Evolutionary conservation across 108 stramenopile species (phyloP), one percentile per base, ranked within the genome.

Genomic region (Mayamaea pseudoterrestris): DNA sequence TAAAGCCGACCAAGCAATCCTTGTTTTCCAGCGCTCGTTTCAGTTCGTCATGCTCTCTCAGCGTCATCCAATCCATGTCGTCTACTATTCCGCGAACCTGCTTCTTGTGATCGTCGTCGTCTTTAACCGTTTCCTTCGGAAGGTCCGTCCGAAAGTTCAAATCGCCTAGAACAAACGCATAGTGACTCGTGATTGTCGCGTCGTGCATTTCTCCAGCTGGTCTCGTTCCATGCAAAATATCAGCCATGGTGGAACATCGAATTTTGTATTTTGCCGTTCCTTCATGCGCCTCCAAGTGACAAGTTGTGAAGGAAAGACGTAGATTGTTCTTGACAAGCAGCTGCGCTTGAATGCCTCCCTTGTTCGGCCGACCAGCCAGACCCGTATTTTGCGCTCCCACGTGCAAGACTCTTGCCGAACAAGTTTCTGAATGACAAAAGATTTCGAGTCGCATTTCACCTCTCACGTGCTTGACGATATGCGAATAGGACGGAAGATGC

Each of bases 201-300:
- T 83, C 82, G 26, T 41, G 62, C 27, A 36, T 31, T 21, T 26
- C 34, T 8, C 66, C 44, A n/a, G 44, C 55, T 11, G 50, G 37
- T 29, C 51, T 46, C 0, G 74, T 65, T 9, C 62, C 69, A 4
- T 45, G 21, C 23, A 79, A 44, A 34, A 76, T 76, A 16, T 76
- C 67, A 13, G 30, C 56, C 17, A 76, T 35, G 12, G 57, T 54
- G 13, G 48, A 40, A 29, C 70, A 62, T 25, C 80, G 54, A 8
- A 52, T 50, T 20, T 70, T 47, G 14, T 68, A 68, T 35, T 71
- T 66, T 22, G 45, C 20, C 14, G 28, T 3, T 9, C 71, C 74
- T 55, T 83, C 82, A 30, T 84, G 75, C 0, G 78, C 82, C 46
- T 67, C 68, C 25, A 84, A 47, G 37, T 84, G 82, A 7, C 63